Evolutionary conservation across 2,329 filamentous ascomycete genomes (phyloP), one percentile per base, ranked within the genome.

Genomic region (Colletotrichum lindemuthianum): DNA sequence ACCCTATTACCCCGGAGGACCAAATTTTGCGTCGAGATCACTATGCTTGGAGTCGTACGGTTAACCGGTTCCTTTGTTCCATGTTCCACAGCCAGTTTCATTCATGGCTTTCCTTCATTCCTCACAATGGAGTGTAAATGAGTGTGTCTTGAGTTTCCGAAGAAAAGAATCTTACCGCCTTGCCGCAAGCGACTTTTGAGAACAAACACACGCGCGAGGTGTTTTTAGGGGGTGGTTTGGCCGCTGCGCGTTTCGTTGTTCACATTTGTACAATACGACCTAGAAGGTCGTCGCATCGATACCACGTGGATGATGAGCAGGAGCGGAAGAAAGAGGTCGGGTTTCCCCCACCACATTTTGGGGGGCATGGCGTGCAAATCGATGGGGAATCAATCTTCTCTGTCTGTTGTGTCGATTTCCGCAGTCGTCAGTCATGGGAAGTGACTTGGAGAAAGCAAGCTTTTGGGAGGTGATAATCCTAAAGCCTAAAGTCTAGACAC

Each of bases 401-500:
- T 24, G 24, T 24, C 24, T 24, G 24, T 24, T 24, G 24, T 24
- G 24, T 24, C 24, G 5, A 44, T 43, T 59, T 43, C 36, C 32
- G n/a, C 11, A 44, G 10, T 11, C 32, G 6, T 37, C 40, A 47
- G 32, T 36, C 37, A 34, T 40, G 13, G 43, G 33, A 24, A 43
- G 32, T 15, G 24, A 24, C 24, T 39, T 58, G 55, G 36, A 13
- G n/a, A 15, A 47, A 8, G 50, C 44, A 36, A 60, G 57, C 37
- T 39, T 54, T 60, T 51, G 36, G 52, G 41, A 36, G 32, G 37
- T 41, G 51, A 50, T 65, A 63, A 65, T 65, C 32, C 48, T 57
- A 65, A 65, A 65, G 59, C 58, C 47, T 65, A 57, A 60, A 61
- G 15, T 16, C 16, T 59, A 59, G 24, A 24, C 5, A 24, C 24